Evolutionary conservation across 306 rosid genomes (phyloP), one percentile per base, ranked within the genome.

Genomic region (Mimosa bimucronata): DNA sequence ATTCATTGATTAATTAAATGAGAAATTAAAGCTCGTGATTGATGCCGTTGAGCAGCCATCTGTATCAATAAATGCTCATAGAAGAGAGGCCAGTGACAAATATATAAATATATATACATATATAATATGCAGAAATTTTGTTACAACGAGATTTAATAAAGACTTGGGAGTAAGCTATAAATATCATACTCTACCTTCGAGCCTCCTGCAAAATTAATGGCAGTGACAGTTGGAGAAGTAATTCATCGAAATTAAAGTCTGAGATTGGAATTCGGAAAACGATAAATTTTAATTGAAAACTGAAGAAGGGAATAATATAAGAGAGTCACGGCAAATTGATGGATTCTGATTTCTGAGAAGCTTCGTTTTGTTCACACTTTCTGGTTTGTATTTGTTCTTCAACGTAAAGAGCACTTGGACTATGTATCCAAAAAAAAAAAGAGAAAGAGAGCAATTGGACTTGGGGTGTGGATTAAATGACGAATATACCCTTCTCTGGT

Each of bases 41-140:
- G 89, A 77, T 71, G 78, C 88, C 75, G 98, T 87, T 93, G 97
- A 97, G 81, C 80, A 9, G 87, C 79, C 90, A 92, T 84, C 89
- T 9, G 83, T 78, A 64, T 66, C 86, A 90, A 85, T 92, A 79
- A 92, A 95, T 95, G 97, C 85, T 80, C 81, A 28, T 23, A 61
- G 64, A 80, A 45, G 62, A 78, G 66, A 53, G 74, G 16, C 26
- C 50, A 66, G 62, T 50, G 61, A 70, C 50, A 67, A 21, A 9
- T 45, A 45, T 44, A 44, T 34, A 34, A 3, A 34, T 34, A 15
- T 15, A 79, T 6, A 19, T n/a, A n/a, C n/a, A n/a, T n/a, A n/a
- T n/a, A n/a, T n/a, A n/a, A n/a, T n/a, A 77, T 2, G 50, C 28
- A 53, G 29, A 6, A 68, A n/a, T 42, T 46, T 45, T 61, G 60